A percentile compares a stretch with the other conserved stretches of the same genome.
Evolutionary conservation across 768 basidiomycete species (phyloP).

Genomic region (Trametes sanguinea): DNA sequence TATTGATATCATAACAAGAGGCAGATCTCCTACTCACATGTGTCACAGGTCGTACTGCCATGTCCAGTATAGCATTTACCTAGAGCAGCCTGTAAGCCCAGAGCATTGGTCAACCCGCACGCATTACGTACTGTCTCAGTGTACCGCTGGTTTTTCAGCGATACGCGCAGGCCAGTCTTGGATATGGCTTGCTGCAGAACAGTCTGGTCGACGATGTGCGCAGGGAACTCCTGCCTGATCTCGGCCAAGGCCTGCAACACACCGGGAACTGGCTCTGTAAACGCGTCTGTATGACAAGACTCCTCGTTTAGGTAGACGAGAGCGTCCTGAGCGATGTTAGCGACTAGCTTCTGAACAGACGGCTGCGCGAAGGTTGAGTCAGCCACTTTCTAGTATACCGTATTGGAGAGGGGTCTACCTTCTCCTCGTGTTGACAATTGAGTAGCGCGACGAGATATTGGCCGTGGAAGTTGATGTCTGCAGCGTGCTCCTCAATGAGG

Average conservation of each 20-base stretch:
- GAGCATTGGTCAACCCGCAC: not conserved
- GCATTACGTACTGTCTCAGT: constrained; percentile 46
- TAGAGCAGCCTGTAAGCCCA: constrained; percentile 31
- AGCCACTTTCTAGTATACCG: too few species aligned
- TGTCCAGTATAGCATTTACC: constrained; percentile 60
- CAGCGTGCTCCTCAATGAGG: not conserved
- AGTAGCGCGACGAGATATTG: constrained; percentile 64
- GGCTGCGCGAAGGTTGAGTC: constrained; percentile 44
- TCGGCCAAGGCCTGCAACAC: constrained; percentile 50
- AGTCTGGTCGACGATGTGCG: constrained; percentile 41
- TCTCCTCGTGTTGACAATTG: constrained; percentile 83
- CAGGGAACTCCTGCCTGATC: constrained; percentile 53
- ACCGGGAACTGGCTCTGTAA: constrained; percentile 48
- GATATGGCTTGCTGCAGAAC: constrained; percentile 47
- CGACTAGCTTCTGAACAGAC: constrained; percentile 73
- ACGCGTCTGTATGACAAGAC: constrained; percentile 61
- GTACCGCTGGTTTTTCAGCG: constrained; percentile 50
- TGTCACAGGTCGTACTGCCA: constrained; percentile 62
- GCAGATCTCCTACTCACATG: constrained; percentile 55
- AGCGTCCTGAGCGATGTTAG: constrained; percentile 62
- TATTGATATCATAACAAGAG: not conserved
- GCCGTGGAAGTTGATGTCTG: constrained; percentile 59
- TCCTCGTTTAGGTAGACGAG: constrained; percentile 64
- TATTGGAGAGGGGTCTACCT: constrained; percentile 46
- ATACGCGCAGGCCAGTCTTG: constrained; percentile 45